Base-by-base conservation (phyloP, 2,329 filamentous ascomycete species). In the Daldinia sp. region DNA sequence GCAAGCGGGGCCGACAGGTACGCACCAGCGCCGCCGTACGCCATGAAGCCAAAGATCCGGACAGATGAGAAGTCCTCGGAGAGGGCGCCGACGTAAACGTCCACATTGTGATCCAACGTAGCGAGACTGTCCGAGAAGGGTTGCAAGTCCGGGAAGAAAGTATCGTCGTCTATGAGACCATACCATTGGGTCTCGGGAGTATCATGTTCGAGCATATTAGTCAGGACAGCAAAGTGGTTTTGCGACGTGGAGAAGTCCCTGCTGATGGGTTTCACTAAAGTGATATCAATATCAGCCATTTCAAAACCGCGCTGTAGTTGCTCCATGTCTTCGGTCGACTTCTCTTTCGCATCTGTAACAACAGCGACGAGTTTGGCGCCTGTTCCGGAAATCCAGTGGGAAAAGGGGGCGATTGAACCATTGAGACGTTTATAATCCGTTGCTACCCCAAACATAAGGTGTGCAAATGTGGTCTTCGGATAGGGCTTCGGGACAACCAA, bases 101-200 rank as follows among this genome's bases (percentile, higher is more conserved):
- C 81, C 20, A 81, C 74, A 1, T 80, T 82, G 72, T 85, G 80
- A 73, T 90, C 83, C 69, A 86, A 82, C 41, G 78, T 75, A 37
- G 73, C 74, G 1, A 90, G 81, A 5, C 83, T 80, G n/a, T 82
- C 76, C 23, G 83, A 79, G 15, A 90, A 79, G 0, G 81, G 81
- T 58, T 83, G 76, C 50, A 90, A 82, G 1, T 85, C 87, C 1
- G 85, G 83, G 75, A 89, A 89, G 76, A 90, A 90, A 1, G 88
- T 90, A 72, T 90, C 88, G 73, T 90, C 88, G 73, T 90, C 88
- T 41, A 90, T 82, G 55, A 90, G 80, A 51, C 83, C 84, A 13
- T 84, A 82, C 88, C 88, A 90, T 35, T 81, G 79, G 0, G 86
- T 88, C 13, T 80, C 73, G 0, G 82, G 76, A 9, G 78, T 81